Evolutionary conservation across 139 green algal species (phyloP), one percentile per base, ranked within the genome.

Genomic region (Chlorella sorokiniana): DNA sequence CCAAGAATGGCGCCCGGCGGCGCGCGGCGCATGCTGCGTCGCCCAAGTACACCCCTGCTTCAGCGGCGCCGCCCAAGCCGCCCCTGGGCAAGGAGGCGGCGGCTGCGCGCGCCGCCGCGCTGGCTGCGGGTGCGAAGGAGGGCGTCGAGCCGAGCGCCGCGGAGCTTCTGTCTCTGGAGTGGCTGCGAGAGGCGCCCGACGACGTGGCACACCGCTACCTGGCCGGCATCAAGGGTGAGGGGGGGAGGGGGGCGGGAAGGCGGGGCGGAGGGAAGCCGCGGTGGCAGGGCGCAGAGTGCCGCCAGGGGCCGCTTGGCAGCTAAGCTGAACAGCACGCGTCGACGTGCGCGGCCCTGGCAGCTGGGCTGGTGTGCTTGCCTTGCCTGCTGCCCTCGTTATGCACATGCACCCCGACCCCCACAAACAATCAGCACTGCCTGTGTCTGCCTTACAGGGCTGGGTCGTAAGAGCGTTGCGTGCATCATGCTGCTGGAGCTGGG

Each of bases 381-480:
- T 35, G 59, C 59, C 35, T n/a, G n/a, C n/a, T n/a, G n/a, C n/a
- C n/a, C n/a, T n/a, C n/a, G n/a, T n/a, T n/a, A n/a, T n/a, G n/a
- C n/a, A n/a, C 48, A 56, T 56, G 48, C 63, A 40, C 31, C 31
- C 31, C 33, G 3, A 16, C 11, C 23, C 35, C 25, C 27, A 18
- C 6, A 25, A 8, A 38, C 23, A 5, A n/a, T 16, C 72, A 22
- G 40, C 37, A 38, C 40, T 65, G 6, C 54, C 62, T 38, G 38
- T 22, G 38, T n/a, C 54, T 18, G 16, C 35, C 40, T 4, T 54
- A 35, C 84, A 81, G 92, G 93, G 4, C 85, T 96, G 69, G 93
- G 93, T 0, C 79, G 89, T 62, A 96, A 96, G 89, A 95, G 90
- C 71, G 80, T 88, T 20, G 90, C 86, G 2, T 96, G 93, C 84